phyloP scores from a whole-genome alignment of 2,329 filamentous ascomycete species.

The Pseudogymnoascus sp. region DNA sequence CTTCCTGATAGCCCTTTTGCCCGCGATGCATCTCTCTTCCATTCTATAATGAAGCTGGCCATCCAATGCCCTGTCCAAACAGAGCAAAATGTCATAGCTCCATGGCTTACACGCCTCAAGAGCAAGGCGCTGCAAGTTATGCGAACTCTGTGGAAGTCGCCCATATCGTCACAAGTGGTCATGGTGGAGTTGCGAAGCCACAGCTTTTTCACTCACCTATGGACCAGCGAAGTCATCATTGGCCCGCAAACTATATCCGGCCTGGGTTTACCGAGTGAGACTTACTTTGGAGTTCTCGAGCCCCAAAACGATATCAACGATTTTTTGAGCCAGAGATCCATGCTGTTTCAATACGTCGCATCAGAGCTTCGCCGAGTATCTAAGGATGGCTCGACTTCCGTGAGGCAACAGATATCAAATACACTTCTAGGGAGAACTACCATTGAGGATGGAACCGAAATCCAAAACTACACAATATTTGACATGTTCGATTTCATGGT shows the following conservation, averaged over 20 bases:
- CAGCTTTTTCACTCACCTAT: background rate
- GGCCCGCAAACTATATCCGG: conserved; percentile 40
- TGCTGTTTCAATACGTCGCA: conserved; percentile 75
- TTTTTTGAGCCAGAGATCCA: conserved; percentile 69
- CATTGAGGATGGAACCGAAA: conserved; percentile 55
- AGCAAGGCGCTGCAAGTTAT: conserved; percentile 65
- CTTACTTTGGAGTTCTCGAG: conserved; percentile 3
- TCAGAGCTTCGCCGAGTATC: conserved; percentile 75
- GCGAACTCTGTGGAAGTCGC: conserved; percentile 73
- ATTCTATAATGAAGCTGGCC: conserved; percentile 67
- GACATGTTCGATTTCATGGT: conserved; percentile 90
- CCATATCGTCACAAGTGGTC: conserved; percentile 66
- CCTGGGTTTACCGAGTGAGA: conserved; percentile 46
- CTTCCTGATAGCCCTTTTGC: conserved; percentile 63
- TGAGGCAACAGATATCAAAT: conserved; percentile 60
- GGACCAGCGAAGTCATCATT: conserved; percentile 6
- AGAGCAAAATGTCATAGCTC: conserved; percentile 48
- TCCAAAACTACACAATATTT: conserved; percentile 70
- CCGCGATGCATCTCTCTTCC: conserved; percentile 68
- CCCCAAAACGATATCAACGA: conserved; percentile 32
- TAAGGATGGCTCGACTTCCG: conserved; percentile 59
- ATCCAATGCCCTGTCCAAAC: conserved; percentile 59
- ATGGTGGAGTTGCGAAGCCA: conserved; percentile 64
- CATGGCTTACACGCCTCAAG: conserved; percentile 63
- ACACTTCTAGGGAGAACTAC: conserved; percentile 71